Percentiles rank a stretch among this genome's conserved stretches.
Conservation (phyloP, 2,329 filamentous ascomycete species). For the Colletotrichum eremochloae region DNA sequence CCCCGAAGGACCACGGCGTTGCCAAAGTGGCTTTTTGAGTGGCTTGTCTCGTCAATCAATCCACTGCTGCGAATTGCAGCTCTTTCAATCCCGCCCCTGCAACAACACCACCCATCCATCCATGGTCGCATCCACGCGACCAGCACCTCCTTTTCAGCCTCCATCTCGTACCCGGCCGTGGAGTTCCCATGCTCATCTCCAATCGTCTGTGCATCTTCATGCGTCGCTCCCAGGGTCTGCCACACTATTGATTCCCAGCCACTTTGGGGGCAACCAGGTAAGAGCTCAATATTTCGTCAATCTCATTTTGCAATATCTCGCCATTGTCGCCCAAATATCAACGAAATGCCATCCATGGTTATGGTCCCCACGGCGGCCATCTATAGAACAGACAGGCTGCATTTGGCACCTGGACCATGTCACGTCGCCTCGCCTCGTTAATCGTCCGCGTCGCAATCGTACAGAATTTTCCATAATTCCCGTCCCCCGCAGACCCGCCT, state of each 20-base stretch:
- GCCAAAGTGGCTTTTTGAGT: conserved; percentile 1
- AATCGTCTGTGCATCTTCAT: conserved; percentile 42
- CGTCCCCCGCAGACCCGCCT: conserved; percentile 29
- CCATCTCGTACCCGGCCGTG: conserved; percentile 37
- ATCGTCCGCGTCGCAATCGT: conserved; percentile 31
- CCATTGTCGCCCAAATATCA: conserved; percentile 22
- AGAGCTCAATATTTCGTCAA: conserved; percentile 33
- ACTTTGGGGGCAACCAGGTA: conserved; percentile 19
- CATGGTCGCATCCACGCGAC: conserved; percentile 35
- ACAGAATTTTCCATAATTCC: conserved; percentile 9
- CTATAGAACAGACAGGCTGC: conserved; percentile 12
- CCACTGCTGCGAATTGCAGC: conserved; percentile 15
- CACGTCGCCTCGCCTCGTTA: conserved; percentile 36
- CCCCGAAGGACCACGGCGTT: neutral
- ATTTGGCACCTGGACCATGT: conserved; percentile 32
- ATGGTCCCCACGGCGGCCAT: conserved; percentile 25
- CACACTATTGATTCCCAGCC: conserved; percentile 18
- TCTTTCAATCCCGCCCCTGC: conserved; percentile 18
- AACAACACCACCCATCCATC: conserved; percentile 7
- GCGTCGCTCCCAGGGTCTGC: conserved; percentile 22
- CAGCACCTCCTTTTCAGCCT: conserved; percentile 39
- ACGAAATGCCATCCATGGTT: conserved; percentile 15
- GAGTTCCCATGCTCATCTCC: conserved; percentile 41
- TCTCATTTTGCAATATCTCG: conserved; percentile 36
- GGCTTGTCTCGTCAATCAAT: conserved; percentile 1